Base-by-base conservation (phyloP, 306 rosid genomes). In the Quercus bicolor region DNA sequence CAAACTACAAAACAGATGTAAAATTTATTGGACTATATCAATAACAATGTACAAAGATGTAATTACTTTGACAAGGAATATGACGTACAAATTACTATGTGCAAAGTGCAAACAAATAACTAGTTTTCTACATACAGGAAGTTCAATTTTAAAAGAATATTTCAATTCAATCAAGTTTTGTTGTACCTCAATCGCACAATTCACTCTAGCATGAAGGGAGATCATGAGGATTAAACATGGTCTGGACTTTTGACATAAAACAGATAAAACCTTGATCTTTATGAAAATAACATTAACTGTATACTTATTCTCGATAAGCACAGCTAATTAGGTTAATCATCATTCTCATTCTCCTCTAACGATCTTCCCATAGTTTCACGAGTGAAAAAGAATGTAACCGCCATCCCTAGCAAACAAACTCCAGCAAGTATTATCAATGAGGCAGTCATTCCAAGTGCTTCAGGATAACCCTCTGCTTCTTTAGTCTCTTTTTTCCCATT, bases 261-360 rank as follows among this genome's bases (percentile, higher is more conserved):
- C 45, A 40, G 45, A 40, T 8, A 8, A 8, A 40, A 40, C 45
- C 45, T 40, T 40, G 45, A 2, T 40, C 45, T 40, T 40, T n/a
- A 5, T 3, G 77, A 73, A 53, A 33, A n/a, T 0, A 40, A 5
- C 15, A 16, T 72, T 15, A 70, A 23, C 16, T 0, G 13, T 4
- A 16, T 2, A 45, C 57, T 31, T 24, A 16, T 26, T 62, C 48
- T 56, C 16, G 1, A 62, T 71, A 60, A 13, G 48, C 31, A 26
- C 26, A 19, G 55, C 10, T 48, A 52, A 29, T 48, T 40, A 13
- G 56, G 73, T 29, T 51, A 77, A 14, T 84, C 70, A 2, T 83
- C 88, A 4, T 34, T 78, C 76, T 92, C 96, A 56, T 92, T 92
- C 72, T 92, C 97, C 80, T 92, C 98, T 68, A 92, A 79, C 10